Evolutionary conservation across 1,284 basidiomycete genomes (phyloP), one percentile per base, ranked within the genome.

Genomic region (Moesziomyces globuligerus): DNA sequence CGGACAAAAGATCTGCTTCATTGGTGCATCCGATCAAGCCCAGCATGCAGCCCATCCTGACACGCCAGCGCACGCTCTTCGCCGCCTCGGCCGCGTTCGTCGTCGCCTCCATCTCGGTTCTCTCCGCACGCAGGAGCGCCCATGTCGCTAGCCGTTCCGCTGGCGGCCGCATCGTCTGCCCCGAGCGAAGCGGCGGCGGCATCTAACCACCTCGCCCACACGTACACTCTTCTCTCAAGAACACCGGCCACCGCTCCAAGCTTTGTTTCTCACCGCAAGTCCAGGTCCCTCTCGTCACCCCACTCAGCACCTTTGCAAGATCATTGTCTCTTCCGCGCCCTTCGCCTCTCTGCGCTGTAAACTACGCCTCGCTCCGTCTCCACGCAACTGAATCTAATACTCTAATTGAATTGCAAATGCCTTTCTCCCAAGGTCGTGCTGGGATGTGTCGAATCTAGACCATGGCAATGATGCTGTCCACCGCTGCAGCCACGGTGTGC

Each of bases 181-280:
- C 65, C n/a, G 70, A 72, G 36, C 54, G 70, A 23, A 64, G 59
- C 44, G 70, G 70, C 24, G 70, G 70, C 24, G 70, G 70, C 15
- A 68, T 72, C 59, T 72, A 42, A 41, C 3, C 23, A 3, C 4
- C 25, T 6, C 26, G 18, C 24, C 20, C 36, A 18, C 28, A 10
- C n/a, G n/a, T n/a, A n/a, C n/a, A n/a, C n/a, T n/a, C n/a, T n/a
- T n/a, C n/a, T n/a, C n/a, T n/a, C n/a, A n/a, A n/a, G n/a, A 24
- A 4, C 25, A 5, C n/a, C 32, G 13, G 32, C 32, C 15, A 34
- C 32, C 32, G 17, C 32, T 17, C 32, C n/a, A n/a, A n/a, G n/a
- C n/a, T n/a, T n/a, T n/a, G n/a, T n/a, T n/a, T n/a, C n/a, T n/a
- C n/a, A n/a, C n/a, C n/a, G n/a, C n/a, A n/a, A n/a, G n/a, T n/a